Evolutionary conservation across 768 basidiomycete genomes (phyloP), one percentile per base, ranked within the genome.

Genomic region (Pisolithus microcarpus): DNA sequence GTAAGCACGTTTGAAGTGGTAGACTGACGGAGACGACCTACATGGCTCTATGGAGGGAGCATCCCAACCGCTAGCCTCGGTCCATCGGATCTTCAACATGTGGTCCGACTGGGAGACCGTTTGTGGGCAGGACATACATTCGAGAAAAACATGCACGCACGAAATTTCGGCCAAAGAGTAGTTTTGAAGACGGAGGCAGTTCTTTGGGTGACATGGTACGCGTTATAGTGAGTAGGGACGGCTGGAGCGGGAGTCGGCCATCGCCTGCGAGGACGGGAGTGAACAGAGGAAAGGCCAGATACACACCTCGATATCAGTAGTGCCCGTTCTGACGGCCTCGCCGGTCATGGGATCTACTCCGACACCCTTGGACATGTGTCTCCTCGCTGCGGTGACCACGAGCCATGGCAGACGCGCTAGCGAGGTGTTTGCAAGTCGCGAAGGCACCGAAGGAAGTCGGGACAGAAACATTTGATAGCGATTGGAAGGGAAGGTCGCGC

Each of bases 121-220:
- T 1, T 19, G 50, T 39, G 58, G 52, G 48, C 23, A 4, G 16
- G 47, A 38, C 49, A 45, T 48, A 30, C 50, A 48, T 47, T 28
- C 52, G 50, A 44, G 13, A 46, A 51, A 45, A 46, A 38, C 34
- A 36, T 39, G 38, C 24, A 64, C 82, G 71, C 62, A 87, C 85
- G 60, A 95, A 94, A 21, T 82, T 87, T 62, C 81, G 83, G 0
- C 94, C 94, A 61, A 95, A 98, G 7, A 85, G 74, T 50, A 96
- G 77, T 31, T 75, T 74, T 1, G 81, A 77, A 10, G 83, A 73
- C 0, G 82, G 76, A 2, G 91, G 89, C 6, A 79, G 71, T 7
- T 75, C 66, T 56, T 79, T 80, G 0, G 86, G 89, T 24, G 71
- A 75, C 19, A 65, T 18, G 30, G 73, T 83, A 44, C 63, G 67